Evolutionary conservation across 1,284 basidiomycete species (phyloP), one percentile per base, ranked within the genome.

Genomic region (Irpex lacteus): DNA sequence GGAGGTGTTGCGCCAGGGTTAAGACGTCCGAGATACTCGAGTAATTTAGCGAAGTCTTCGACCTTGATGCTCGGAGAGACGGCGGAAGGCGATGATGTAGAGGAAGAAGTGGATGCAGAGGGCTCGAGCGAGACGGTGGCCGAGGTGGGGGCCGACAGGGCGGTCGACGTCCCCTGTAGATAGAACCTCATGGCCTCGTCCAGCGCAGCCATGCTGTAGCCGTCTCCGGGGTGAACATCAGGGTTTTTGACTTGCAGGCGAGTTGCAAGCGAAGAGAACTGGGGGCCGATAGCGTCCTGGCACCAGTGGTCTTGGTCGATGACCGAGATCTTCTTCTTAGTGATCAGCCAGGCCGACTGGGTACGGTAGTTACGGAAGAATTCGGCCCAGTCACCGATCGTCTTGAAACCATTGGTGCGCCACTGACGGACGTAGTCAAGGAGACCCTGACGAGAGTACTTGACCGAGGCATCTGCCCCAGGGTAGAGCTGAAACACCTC

Each of bases 1-100:
- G 38, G 6, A 40, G 38, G 6, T 40, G 13, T n/a, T n/a, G n/a
- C n/a, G n/a, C n/a, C 63, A 5, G 66, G 60, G 36, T 63, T n/a
- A n/a, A 60, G 60, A 63, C 56, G 60, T 67, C 64, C 5, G 66
- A n/a, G 63, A 19, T 49, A 34, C 61, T 67, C 65, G 32, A 67
- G n/a, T n/a, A n/a, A n/a, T n/a, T n/a, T n/a, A n/a, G n/a, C n/a
- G n/a, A n/a, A n/a, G n/a, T 50, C 57, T 67, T 53, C 19, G n/a
- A n/a, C 5, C 63, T 21, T 4, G 38, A 21, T 34, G 44, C 5
- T n/a, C 62, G 19, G 26, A 53, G 60, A 9, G 15, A 44, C 49
- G 34, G n/a, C n/a, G n/a, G n/a, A n/a, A n/a, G n/a, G n/a, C n/a
- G n/a, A n/a, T n/a, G n/a, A n/a, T n/a, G n/a, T n/a, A n/a, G n/a